Evolutionary conservation across 1,284 basidiomycete genomes (phyloP).

Genomic region (Papiliotrema laurentii): DNA sequence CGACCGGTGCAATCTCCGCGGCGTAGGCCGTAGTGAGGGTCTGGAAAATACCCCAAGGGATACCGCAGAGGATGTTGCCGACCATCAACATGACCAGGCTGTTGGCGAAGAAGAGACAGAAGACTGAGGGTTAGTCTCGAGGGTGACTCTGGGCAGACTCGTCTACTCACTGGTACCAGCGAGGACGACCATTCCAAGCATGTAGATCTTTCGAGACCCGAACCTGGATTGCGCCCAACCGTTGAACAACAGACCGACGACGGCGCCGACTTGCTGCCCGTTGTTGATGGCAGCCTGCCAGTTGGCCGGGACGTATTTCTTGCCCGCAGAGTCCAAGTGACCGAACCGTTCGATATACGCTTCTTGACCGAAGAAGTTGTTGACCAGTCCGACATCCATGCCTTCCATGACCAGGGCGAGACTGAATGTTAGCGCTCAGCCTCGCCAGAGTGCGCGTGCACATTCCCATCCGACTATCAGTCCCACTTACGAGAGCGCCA

Average conservation of each 20-base stretch:
- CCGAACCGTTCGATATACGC: conserved; percentile 30
- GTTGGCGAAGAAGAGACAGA: conserved; percentile 35
- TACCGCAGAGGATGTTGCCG: conserved; percentile 26
- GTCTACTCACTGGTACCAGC: conserved; percentile 36
- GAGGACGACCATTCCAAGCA: conserved; percentile 23
- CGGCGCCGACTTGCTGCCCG: conserved; percentile 33
- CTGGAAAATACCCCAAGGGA: conserved; percentile 50
- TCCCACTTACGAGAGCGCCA: conserved; percentile 2
- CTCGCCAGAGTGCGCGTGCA: too few species aligned
- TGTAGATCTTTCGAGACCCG: conserved; percentile 29
- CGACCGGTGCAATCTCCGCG: conserved; percentile 38
- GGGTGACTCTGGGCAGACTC: too few species aligned
- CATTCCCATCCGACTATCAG: too few species aligned
- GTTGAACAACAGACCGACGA: conserved; percentile 41
- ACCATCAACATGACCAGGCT: conserved; percentile 24
- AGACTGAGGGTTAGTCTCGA: conserved; percentile 14
- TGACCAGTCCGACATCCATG: conserved; percentile 35
- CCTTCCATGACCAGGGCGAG: conserved; percentile 50
- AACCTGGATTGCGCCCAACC: conserved; percentile 40
- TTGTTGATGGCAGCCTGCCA: conserved; percentile 50
- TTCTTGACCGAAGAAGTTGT: conserved; percentile 46
- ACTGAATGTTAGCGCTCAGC: neutral
- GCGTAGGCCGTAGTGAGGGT: conserved; percentile 46
- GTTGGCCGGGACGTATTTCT: conserved; percentile 35
- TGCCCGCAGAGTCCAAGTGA: neutral